Evolutionary conservation across 441 rosid species (phyloP).

Genomic region (Pelargonium fulgidum): DNA sequence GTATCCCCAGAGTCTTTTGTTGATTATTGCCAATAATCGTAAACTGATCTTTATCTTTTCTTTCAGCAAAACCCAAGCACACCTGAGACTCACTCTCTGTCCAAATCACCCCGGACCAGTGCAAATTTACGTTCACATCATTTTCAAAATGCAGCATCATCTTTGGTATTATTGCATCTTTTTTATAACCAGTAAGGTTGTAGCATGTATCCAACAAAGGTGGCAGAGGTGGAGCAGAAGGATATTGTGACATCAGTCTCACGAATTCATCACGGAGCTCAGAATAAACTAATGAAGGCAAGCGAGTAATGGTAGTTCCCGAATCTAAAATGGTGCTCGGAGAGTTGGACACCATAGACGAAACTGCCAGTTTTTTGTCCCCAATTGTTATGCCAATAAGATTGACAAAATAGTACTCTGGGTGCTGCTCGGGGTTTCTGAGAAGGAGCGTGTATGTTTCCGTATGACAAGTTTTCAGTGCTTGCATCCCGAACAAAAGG

Average conservation of each 20-base stretch:
- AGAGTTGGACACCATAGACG: neutral
- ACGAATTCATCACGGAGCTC: neutral
- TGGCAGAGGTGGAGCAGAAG: neutral
- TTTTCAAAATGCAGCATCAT: neutral
- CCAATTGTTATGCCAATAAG: conserved; percentile 29
- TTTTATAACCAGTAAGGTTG: neutral
- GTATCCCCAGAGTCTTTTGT: neutral
- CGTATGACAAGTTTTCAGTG: conserved; percentile 17
- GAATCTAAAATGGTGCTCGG: neutral
- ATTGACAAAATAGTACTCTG: conserved; percentile 12
- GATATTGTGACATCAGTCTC: neutral
- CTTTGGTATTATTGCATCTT: neutral
- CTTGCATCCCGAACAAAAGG: conserved; percentile 26
- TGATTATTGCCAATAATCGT: neutral
- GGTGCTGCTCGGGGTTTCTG: neutral
- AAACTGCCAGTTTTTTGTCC: conserved; percentile 13
- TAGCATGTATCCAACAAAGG: neutral
- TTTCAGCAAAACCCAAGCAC: neutral
- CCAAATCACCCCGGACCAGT: neutral
- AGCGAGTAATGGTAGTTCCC: neutral
- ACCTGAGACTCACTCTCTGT: neutral
- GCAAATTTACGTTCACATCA: neutral
- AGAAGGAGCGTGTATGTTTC: conserved; percentile 15
- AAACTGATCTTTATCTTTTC: neutral
- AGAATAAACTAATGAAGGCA: neutral